phyloP scores from a whole-genome alignment of 2,329 filamentous ascomycete species.

The Dactylellina leptospora region DNA sequence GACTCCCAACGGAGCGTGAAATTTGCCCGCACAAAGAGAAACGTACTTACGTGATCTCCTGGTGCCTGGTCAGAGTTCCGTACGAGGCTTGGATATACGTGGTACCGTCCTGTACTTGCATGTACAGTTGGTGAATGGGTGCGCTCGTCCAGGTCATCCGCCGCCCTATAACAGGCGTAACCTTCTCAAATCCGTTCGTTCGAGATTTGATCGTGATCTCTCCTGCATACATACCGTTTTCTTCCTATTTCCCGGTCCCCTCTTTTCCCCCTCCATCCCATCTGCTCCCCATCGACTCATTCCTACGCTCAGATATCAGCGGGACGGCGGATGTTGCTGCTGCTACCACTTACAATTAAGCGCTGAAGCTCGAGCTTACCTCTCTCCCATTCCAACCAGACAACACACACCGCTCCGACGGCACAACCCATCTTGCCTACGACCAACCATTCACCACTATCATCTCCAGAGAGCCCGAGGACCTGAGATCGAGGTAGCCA shows the following conservation, averaged over 20 bases:
- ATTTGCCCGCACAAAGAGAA: neutral
- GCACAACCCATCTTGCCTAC: constrained; percentile 89
- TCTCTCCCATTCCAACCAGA: constrained; percentile 62
- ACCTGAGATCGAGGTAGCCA: constrained; percentile 34
- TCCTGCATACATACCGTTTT: neutral
- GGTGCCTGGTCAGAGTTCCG: constrained; percentile 19
- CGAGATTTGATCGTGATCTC: constrained; percentile 25
- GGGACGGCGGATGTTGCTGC: too few species aligned
- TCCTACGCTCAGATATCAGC: too few species aligned
- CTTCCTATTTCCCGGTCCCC: too few species aligned
- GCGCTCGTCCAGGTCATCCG: constrained; percentile 28
- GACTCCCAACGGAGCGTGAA: neutral
- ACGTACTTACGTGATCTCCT: constrained; percentile 29
- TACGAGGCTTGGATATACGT: constrained; percentile 15
- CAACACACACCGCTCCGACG: constrained; percentile 97
- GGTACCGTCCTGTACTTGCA: constrained; percentile 17
- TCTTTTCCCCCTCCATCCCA: neutral
- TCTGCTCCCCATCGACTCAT: too few species aligned
- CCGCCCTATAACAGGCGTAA: neutral
- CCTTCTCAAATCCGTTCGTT: constrained; percentile 25
- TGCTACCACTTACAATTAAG: too few species aligned
- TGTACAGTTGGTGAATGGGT: neutral
- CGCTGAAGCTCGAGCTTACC: constrained; percentile 2
- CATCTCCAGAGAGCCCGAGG: constrained; percentile 18
- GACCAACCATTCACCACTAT: constrained; percentile 17